These are phyloP conservation scores for Bacidia gigantensis DNA, from an alignment of 495 filamentous ascomycete species.

Conservation along the genomic window DNA sequence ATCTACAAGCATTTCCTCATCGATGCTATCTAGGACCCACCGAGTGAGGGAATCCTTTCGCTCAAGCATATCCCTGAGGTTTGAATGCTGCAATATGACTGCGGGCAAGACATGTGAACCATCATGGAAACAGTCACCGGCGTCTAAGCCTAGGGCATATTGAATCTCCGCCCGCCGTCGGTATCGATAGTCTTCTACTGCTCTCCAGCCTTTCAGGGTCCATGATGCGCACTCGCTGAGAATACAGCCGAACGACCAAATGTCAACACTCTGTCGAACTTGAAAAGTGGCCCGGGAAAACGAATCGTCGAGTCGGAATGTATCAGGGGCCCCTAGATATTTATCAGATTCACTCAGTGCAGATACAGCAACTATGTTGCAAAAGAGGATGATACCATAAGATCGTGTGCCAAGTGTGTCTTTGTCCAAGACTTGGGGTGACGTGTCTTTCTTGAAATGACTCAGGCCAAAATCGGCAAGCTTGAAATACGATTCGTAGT, in stretches of 20 bases:
- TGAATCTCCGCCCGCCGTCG: conserved; percentile 21
- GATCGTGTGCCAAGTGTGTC: conserved; percentile 21
- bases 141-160: conserved; percentile 11
- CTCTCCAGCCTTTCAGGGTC: conserved; percentile 22
- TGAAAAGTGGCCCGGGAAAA: conserved; percentile 7
- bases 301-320: conserved; percentile 19
- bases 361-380: no score
- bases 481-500: conserved; percentile 26
- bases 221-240: conserved; percentile 32
- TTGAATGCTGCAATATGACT: conserved; percentile 20
- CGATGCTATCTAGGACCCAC: conserved; percentile 15
- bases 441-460: conserved; percentile 17
- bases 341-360: conserved; percentile 14
- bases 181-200: conserved; percentile 24
- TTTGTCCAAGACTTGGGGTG: conserved; percentile 14
- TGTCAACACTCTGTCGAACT: conserved; percentile 23
- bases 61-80: conserved; percentile 8
- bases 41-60: conserved; percentile 18
- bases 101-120: conserved; percentile 22
- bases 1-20: conserved; percentile 14
- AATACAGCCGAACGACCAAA: conserved; percentile 35
- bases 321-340: conserved; percentile 24
- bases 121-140: conserved; percentile 32
- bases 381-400: conserved; percentile 21
- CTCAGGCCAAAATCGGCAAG: conserved; percentile 28